Evolutionary conservation across 495 filamentous ascomycete species (phyloP), one percentile per base, ranked within the genome.

Genomic region (Xylaria grammica): DNA sequence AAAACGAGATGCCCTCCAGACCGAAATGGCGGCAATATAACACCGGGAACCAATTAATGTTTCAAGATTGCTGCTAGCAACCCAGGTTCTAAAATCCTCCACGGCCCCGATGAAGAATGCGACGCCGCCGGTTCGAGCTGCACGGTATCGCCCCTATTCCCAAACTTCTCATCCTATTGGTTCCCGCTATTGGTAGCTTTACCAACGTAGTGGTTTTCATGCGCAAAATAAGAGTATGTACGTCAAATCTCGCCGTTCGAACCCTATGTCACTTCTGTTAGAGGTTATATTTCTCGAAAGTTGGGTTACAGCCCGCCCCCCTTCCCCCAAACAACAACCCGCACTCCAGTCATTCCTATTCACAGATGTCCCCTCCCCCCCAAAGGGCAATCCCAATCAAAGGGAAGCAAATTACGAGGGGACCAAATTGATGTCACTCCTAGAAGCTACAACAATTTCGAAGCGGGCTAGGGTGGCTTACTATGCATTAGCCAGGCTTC

Each of bases 21-120:
- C 56, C 48, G 56, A 46, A 26, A 59, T 59, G 27, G 36, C 56
- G 46, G 13, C 26, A 57, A 58, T 24, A 59, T 6, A 46, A 34
- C 42, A 27, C 24, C 54, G 26, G 20, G 26, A 4, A 11, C 56
- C 56, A 59, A 8, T 59, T 42, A 45, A 42, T 52, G 58, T 61
- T 61, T 61, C 58, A 61, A 51, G 56, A 61, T 51, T n/a, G 36
- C 8, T 52, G 15, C 30, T 29, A 32, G 58, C 20, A 61, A 29
- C 36, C 30, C 32, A 40, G 20, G 30, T 22, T 29, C 26, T 29
- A 15, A 52, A 22, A 52, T 61, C 46, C 58, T 51, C 46, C 46
- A 52, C 15, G 45, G 26, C 45, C 32, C 48, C 60, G 60, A 17
- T 62, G 38, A 44, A 62, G 60, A 62, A 54, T 62, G 60, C 49